phyloP scores from a whole-genome alignment of 192 early-diverging fungal genomes.

The Gonapodya sp. region DNA sequence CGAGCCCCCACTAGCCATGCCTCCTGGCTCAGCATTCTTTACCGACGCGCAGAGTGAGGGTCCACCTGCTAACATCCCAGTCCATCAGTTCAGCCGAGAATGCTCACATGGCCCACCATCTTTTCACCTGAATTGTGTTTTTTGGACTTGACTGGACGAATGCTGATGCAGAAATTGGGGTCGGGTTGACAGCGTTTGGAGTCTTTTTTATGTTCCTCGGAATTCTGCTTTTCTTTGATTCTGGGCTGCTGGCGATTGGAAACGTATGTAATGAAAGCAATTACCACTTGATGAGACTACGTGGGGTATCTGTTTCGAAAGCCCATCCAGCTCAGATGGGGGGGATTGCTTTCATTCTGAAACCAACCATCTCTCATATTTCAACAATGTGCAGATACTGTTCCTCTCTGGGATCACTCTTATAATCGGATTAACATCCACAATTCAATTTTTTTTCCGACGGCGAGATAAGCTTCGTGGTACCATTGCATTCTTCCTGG shows the following conservation, averaged over 20 bases:
- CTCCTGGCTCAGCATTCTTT: neutral
- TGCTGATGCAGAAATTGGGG: slow-evolving; percentile 90
- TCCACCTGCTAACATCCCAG: neutral
- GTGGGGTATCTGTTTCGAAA: neutral
- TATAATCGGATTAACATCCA: slow-evolving; percentile 82
- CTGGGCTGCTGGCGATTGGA: slow-evolving; percentile 88
- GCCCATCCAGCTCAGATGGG: neutral
- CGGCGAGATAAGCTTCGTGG: slow-evolving; percentile 79
- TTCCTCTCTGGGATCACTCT: slow-evolving; percentile 82
- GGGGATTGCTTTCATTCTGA: neutral
- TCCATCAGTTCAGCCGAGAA: no score
- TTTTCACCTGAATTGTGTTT: no score
- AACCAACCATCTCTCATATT: slow-evolving; percentile 9
- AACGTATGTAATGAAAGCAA: slow-evolving; percentile 53
- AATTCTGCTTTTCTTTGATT: slow-evolving; percentile 91
- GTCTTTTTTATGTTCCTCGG: slow-evolving; percentile 85
- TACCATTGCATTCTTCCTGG: slow-evolving; percentile 79
- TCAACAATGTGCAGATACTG: slow-evolving; percentile 52
- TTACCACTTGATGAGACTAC: neutral
- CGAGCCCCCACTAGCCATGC: no score
- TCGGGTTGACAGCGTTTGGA: slow-evolving; percentile 88
- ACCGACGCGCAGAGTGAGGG: neutral
- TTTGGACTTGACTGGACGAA: no score
- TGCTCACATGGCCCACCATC: no score
- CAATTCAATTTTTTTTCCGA: slow-evolving; percentile 72